These are phyloP conservation scores for Poa pratensis DNA, from an alignment of 176 grass and related monocot species.

Conservation along the genomic window DNA sequence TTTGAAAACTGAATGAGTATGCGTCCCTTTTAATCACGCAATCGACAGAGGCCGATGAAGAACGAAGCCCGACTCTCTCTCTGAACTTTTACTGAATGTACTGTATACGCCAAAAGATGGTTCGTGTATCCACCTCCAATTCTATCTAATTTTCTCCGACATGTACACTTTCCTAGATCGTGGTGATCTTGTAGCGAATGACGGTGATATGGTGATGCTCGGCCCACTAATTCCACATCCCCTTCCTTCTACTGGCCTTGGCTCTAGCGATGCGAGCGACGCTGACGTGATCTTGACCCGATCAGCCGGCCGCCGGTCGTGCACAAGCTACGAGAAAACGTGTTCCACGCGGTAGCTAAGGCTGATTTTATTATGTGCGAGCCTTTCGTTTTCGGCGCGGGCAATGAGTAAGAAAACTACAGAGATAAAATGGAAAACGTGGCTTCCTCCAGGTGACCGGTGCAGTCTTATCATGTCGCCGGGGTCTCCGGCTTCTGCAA, in stretches of 20 bases:
- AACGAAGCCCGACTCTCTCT: too few species aligned
- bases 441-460: background rate
- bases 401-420: background rate
- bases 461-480: background rate
- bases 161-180: background rate
- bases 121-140: background rate
- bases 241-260: background rate
- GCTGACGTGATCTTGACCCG: conserved; percentile 2
- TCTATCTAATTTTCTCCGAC: background rate
- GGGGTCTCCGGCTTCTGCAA: too few species aligned
- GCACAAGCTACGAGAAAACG: conserved; percentile 8
- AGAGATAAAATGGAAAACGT: background rate
- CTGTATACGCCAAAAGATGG: too few species aligned
- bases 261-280: background rate
- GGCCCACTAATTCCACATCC: background rate
- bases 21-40: too few species aligned
- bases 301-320: background rate
- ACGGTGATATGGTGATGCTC: background rate
- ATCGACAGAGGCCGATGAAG: too few species aligned
- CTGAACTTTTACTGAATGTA: too few species aligned
- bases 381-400: background rate
- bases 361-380: background rate
- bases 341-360: background rate
- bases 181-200: background rate
- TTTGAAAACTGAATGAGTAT: too few species aligned